phyloP scores from a whole-genome alignment of 192 early-diverging fungal species.

The Phlyctochytrium bullatum region DNA sequence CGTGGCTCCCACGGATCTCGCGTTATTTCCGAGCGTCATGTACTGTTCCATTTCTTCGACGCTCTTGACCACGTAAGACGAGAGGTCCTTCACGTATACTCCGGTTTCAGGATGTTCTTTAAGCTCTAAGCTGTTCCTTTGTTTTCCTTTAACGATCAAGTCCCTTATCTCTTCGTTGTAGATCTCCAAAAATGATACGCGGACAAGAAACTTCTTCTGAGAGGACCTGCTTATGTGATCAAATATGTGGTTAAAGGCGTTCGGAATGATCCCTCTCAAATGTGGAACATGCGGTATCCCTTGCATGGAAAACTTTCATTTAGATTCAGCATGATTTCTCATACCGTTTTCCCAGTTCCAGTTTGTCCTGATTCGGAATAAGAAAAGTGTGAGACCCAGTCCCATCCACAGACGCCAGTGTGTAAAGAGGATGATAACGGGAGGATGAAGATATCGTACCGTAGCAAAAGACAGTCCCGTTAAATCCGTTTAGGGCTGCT shows the following conservation, averaged over 20 bases:
- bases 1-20: constrained; percentile 61
- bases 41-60: constrained; percentile 57
- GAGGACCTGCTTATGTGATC: constrained; percentile 52
- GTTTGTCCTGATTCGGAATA: constrained; percentile 41
- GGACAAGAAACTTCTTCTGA: constrained; percentile 60
- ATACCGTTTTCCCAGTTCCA: constrained; percentile 51
- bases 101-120: constrained; percentile 67
- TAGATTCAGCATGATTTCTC: background rate
- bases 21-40: constrained; percentile 56
- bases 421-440: constrained; percentile 8
- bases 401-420: background rate
- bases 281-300: constrained; percentile 49
- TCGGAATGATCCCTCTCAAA: constrained; percentile 59
- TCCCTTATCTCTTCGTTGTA: constrained; percentile 60
- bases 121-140: constrained; percentile 44
- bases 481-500: constrained; percentile 57
- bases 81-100: constrained; percentile 64
- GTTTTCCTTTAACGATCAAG: constrained; percentile 39
- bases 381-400: background rate
- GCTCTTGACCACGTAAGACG: constrained; percentile 51
- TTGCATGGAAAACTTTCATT: constrained; percentile 56
- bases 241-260: constrained; percentile 63
- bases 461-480: constrained; percentile 65
- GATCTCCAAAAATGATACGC: constrained; percentile 57
- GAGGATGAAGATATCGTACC: constrained; percentile 27